Conservation (phyloP, 2,329 filamentous ascomycete species). For the Exophiala alcalophila region DNA sequence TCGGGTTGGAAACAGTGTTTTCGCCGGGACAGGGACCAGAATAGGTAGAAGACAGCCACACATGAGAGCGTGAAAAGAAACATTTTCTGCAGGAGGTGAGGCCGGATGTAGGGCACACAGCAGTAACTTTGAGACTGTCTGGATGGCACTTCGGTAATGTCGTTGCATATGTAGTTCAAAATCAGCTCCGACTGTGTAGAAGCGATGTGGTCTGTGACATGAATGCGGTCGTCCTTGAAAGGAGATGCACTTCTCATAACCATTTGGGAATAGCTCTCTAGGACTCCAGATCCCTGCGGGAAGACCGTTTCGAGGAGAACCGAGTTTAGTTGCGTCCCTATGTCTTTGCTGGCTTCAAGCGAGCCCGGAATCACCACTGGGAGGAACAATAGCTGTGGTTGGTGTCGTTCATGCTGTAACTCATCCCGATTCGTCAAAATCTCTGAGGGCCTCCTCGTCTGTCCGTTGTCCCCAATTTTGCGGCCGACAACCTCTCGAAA, state of each 20-base stretch:
- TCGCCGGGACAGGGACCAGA: neutral
- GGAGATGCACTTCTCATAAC: constrained; percentile 37
- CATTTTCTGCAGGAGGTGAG: constrained; percentile 20
- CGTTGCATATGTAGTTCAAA: constrained; percentile 56
- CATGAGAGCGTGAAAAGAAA: constrained; percentile 30
- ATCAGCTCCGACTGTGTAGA: constrained; percentile 52
- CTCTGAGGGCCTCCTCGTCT: too few relatives aligned
- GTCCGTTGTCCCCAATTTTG: too few relatives aligned
- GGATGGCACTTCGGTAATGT: constrained; percentile 38
- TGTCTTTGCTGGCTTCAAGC: too few relatives aligned
- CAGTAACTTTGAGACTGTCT: constrained; percentile 53
- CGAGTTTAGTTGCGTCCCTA: too few relatives aligned
- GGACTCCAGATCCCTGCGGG: too few relatives aligned
- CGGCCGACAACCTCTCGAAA: constrained; percentile 50
- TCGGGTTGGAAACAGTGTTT: neutral
- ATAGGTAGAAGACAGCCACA: constrained; percentile 3
- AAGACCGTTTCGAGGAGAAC: too few relatives aligned
- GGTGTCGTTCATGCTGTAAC: too few relatives aligned
- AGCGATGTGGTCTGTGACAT: constrained; percentile 48
- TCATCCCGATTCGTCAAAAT: too few relatives aligned
- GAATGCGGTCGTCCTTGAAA: constrained; percentile 50
- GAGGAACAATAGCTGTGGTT: too few relatives aligned
- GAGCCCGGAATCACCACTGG: too few relatives aligned
- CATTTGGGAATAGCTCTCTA: constrained; percentile 47
- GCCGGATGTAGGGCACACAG: constrained; percentile 46